Percentiles rank a stretch among this genome's conserved stretches.
phyloP scores from a whole-genome alignment of 768 basidiomycete genomes.

The Amanita exitialis region DNA sequence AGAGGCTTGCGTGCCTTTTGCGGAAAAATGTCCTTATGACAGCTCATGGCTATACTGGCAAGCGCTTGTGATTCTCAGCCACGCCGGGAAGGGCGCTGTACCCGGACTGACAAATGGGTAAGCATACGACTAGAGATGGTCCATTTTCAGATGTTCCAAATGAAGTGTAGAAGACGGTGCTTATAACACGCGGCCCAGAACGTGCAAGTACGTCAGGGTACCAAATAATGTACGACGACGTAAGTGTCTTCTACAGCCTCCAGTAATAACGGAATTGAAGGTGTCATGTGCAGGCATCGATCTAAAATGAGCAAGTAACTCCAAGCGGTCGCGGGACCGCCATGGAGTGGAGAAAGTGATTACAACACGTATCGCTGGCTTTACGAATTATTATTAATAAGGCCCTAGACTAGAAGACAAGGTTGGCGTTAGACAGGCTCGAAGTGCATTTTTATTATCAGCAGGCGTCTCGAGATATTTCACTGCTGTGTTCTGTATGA shows the following conservation, averaged over 20 bases:
- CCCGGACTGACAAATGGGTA: neutral
- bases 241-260: neutral
- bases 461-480: neutral
- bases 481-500: neutral
- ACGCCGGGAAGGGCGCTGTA: neutral
- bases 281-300: neutral
- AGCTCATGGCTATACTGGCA: neutral
- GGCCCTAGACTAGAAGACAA: neutral
- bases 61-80: neutral
- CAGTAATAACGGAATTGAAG: neutral
- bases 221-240: neutral
- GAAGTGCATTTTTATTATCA: neutral
- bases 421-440: neutral
- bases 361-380: neutral
- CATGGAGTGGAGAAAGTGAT: neutral
- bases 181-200: no score
- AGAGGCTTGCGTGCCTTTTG: neutral
- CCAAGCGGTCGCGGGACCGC: neutral
- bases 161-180: no score
- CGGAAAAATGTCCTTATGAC: no score
- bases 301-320: neutral
- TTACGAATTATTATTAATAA: neutral
- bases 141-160: no score
- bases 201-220: no score
- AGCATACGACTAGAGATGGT: neutral